Evolutionary conservation across 139 green algal genomes (phyloP).

Genomic region (Volvox reticuliferus): DNA sequence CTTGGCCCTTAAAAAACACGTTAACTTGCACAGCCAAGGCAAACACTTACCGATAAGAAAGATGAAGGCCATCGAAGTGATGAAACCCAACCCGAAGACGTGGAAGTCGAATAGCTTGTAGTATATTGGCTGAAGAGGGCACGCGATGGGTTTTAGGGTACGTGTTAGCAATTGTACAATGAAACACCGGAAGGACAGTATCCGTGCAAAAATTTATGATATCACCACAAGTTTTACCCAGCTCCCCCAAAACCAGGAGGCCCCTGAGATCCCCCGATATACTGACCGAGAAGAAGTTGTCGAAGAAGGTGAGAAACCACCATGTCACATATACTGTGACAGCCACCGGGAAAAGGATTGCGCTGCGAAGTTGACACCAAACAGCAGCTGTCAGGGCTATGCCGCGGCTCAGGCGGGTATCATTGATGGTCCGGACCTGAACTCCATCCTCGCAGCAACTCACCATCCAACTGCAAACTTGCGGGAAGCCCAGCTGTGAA

Average conservation of each 20-base stretch:
- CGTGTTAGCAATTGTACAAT: neutral
- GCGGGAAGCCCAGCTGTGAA: conserved; percentile 40
- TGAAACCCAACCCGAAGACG: conserved; percentile 93
- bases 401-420: neutral
- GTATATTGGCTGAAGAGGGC: conserved; percentile 74
- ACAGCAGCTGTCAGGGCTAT: neutral
- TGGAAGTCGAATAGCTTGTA: conserved; percentile 88
- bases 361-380: conserved; percentile 51
- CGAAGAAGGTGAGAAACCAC: conserved; percentile 94
- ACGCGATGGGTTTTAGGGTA: neutral
- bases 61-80: conserved; percentile 91
- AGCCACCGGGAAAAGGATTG: conserved; percentile 93
- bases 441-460: neutral
- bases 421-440: neutral
- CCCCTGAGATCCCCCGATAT: neutral
- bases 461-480: conserved; percentile 63
- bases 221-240: neutral
- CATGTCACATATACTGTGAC: conserved; percentile 87
- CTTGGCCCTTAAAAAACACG: no score
- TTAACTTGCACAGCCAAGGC: neutral
- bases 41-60: conserved; percentile 81
- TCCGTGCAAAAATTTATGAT: neutral
- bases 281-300: conserved; percentile 91
- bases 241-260: neutral
- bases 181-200: neutral